phyloP scores from a whole-genome alignment of 2,329 filamentous ascomycete species.

The Ceratocystis eucalypticola region DNA sequence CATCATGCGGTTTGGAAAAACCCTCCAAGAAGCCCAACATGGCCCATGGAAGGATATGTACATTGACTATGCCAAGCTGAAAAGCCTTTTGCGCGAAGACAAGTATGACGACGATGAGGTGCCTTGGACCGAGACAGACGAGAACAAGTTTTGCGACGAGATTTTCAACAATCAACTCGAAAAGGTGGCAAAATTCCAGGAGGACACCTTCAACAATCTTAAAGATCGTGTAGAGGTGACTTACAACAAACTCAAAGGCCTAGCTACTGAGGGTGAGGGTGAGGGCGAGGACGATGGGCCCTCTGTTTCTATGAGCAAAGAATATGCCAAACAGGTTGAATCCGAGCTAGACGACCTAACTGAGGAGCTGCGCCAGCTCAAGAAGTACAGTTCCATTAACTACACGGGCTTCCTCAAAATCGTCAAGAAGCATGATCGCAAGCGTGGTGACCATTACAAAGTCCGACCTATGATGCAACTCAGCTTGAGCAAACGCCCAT shows the following conservation, averaged over 20 bases:
- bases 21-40: constrained; percentile 66
- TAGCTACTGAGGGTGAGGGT: constrained; percentile 52
- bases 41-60: constrained; percentile 84
- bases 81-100: constrained; percentile 73
- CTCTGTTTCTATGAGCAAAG: constrained; percentile 31
- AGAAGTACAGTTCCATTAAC: constrained; percentile 91
- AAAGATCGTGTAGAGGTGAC: constrained; percentile 40
- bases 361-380: constrained; percentile 80
- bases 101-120: constrained; percentile 45
- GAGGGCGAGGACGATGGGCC: constrained; percentile 32
- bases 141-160: constrained; percentile 87
- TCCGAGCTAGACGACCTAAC: constrained; percentile 75
- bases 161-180: constrained; percentile 88
- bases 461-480: constrained; percentile 86
- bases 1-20: constrained; percentile 86
- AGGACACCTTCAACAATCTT: constrained; percentile 52
- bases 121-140: constrained; percentile 85
- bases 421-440: constrained; percentile 96
- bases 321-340: constrained; percentile 55
- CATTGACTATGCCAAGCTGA: constrained; percentile 90
- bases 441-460: constrained; percentile 72
- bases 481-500: constrained; percentile 71
- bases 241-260: constrained; percentile 62
- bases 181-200: constrained; percentile 85
- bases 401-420: constrained; percentile 98